These are phyloP conservation scores for Diplocarpon mali DNA, from an alignment of 2,329 filamentous ascomycete species.

Conservation along the genomic window DNA sequence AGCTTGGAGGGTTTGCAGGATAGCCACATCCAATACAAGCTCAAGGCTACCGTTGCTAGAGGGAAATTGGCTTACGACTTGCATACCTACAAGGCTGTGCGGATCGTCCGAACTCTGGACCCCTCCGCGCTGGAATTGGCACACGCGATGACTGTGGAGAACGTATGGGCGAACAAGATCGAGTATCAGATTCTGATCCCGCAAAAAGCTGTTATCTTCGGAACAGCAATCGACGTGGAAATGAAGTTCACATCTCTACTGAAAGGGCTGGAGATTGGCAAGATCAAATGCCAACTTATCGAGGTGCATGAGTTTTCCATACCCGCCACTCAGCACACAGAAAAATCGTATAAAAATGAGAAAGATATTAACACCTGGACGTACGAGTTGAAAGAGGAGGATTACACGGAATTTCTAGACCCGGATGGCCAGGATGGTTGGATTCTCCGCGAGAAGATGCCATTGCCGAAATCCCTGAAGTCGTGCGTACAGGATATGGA, in stretches of 20 bases:
- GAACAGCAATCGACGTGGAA: constrained; percentile 72
- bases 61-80: constrained; percentile 85
- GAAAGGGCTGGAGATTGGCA: constrained; percentile 80
- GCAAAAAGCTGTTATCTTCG: constrained; percentile 89
- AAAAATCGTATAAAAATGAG: constrained; percentile 49
- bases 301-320: constrained; percentile 63
- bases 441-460: constrained; percentile 47
- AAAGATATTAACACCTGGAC: constrained; percentile 52
- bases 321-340: constrained; percentile 35
- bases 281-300: constrained; percentile 67
- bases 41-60: constrained; percentile 81
- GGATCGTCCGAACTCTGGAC: constrained; percentile 68
- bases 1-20: constrained; percentile 83
- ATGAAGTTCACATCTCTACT: constrained; percentile 80
- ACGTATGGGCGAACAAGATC: constrained; percentile 95
- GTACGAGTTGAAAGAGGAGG: constrained; percentile 42
- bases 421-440: constrained; percentile 58
- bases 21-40: constrained; percentile 77
- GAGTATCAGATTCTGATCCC: constrained; percentile 91
- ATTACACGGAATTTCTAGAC: constrained; percentile 60
- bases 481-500: constrained; percentile 85
- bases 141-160: constrained; percentile 91
- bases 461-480: constrained; percentile 71
- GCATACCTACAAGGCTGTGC: constrained; percentile 65
- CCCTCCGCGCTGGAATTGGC: constrained; percentile 65